A percentile compares a stretch with the other conserved stretches of the same genome.
Conservation (phyloP, 176 grass and related monocot genomes). For the Oryza meyeriana region DNA sequence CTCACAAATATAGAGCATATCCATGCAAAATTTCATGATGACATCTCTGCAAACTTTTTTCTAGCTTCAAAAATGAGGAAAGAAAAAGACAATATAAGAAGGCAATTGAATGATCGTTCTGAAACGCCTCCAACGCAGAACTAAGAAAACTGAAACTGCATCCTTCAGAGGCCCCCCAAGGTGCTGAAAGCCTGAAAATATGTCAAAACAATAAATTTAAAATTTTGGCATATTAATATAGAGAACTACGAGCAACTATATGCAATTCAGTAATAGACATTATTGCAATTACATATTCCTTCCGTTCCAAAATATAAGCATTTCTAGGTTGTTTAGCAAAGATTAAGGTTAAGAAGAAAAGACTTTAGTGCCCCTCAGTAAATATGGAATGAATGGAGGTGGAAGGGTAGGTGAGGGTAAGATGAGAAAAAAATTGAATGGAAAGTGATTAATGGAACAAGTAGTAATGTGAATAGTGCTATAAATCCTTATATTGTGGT, state of each 20-base stretch:
- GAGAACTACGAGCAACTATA: background rate
- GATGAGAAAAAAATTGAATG: no score
- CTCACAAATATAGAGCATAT: constrained; percentile 21
- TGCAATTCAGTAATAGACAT: background rate
- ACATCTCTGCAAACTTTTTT: constrained; percentile 6
- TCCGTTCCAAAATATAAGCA: no score
- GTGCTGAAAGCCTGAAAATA: constrained; percentile 48
- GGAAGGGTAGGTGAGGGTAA: no score
- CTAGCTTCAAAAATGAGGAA: constrained; percentile 31
- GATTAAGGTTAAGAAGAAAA: no score
- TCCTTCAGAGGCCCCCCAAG: constrained; percentile 30
- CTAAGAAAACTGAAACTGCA: constrained; percentile 22
- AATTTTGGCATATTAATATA: background rate
- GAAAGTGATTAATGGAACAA: no score
- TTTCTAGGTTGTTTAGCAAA: no score
- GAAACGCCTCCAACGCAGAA: constrained; percentile 7
- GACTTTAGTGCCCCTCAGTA: no score
- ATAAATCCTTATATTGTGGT: no score
- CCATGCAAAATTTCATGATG: constrained; percentile 36
- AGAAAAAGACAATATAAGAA: background rate
- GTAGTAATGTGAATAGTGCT: no score
- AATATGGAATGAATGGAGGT: no score
- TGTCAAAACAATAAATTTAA: background rate
- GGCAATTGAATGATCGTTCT: constrained; percentile 6
- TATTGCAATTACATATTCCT: background rate